Conservation (phyloP, 2,329 filamentous ascomycete species). For the Clarireedia homoeocarpa region DNA sequence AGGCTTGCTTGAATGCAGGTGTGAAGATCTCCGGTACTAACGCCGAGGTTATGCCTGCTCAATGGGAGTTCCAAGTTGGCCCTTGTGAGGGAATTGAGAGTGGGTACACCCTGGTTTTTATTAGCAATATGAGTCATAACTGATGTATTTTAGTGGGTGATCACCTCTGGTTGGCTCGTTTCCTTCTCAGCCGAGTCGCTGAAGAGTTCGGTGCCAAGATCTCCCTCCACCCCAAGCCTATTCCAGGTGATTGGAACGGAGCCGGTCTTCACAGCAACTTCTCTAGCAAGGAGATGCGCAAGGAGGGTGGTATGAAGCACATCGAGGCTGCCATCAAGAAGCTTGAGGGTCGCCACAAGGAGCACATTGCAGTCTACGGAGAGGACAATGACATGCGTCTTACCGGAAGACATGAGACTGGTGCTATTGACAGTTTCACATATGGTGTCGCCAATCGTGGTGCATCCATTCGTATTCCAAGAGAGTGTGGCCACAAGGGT, state of each 20-base stretch:
- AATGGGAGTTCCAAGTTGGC: conserved; percentile 98
- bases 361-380: conserved; percentile 90
- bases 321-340: conserved; percentile 86
- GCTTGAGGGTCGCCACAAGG: conserved; percentile 66
- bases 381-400: conserved; percentile 93
- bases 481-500: conserved; percentile 75
- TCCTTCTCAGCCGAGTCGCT: conserved; percentile 81
- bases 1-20: conserved; percentile 73
- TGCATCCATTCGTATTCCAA: conserved; percentile 85
- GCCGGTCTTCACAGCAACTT: conserved; percentile 92
- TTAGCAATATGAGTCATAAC: conserved; percentile 8
- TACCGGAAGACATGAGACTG: conserved; percentile 91
- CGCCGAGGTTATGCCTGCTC: conserved; percentile 95
- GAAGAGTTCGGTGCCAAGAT: conserved; percentile 97
- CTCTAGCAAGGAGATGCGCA: conserved; percentile 80
- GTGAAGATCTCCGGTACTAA: conserved; percentile 97
- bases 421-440: conserved; percentile 84
- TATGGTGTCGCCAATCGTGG: conserved; percentile 96
- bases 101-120: conserved; percentile 34
- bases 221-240: conserved; percentile 91
- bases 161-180: conserved; percentile 89
- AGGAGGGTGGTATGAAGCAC: conserved; percentile 87
- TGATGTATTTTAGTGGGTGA: conserved; percentile 63
- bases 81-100: conserved; percentile 80
- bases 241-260: conserved; percentile 94